Evolutionary conservation across 139 green algal species (phyloP).

Genomic region (Chlamydomonas sphaeroides): DNA sequence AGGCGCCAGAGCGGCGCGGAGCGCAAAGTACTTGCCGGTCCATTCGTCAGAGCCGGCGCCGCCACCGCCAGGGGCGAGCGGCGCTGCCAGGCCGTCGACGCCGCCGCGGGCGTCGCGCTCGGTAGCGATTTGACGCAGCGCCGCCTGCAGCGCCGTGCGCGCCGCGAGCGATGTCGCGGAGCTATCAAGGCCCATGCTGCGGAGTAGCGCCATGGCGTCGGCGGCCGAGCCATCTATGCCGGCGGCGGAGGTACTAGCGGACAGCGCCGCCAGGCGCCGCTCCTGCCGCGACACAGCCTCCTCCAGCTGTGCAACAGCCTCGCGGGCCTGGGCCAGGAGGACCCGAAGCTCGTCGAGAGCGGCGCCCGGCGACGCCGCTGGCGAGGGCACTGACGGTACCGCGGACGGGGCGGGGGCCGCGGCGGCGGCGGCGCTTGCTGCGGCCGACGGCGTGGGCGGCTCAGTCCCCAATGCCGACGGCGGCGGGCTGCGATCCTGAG

Average conservation of each 20-base stretch:
- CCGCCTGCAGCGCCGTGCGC: not conserved
- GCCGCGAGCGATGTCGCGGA: not conserved
- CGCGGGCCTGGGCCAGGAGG: not conserved
- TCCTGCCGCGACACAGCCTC: not conserved
- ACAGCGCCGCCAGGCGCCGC: not conserved
- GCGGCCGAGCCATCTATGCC: no score
- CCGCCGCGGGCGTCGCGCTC: not conserved
- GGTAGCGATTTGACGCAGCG: not conserved
- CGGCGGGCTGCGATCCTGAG: no score
- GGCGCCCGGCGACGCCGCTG: not conserved
- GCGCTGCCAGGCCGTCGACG: no score
- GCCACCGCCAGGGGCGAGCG: not conserved
- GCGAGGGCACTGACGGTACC: not conserved
- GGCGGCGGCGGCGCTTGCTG: no score
- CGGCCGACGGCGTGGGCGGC: no score
- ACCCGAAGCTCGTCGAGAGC: not conserved
- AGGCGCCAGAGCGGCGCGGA: not conserved
- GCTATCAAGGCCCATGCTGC: not conserved
- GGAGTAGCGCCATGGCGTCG: not conserved
- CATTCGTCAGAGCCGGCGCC: not conserved
- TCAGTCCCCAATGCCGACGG: no score
- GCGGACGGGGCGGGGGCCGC: no score
- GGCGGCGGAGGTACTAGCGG: not conserved
- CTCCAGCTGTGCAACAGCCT: not conserved
- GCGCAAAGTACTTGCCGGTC: not conserved